Percentiles rank a stretch among this genome's conserved stretches.
Evolutionary conservation across 148 eudicot species (phyloP).

Genomic region (Vaccinium myrtillus): DNA sequence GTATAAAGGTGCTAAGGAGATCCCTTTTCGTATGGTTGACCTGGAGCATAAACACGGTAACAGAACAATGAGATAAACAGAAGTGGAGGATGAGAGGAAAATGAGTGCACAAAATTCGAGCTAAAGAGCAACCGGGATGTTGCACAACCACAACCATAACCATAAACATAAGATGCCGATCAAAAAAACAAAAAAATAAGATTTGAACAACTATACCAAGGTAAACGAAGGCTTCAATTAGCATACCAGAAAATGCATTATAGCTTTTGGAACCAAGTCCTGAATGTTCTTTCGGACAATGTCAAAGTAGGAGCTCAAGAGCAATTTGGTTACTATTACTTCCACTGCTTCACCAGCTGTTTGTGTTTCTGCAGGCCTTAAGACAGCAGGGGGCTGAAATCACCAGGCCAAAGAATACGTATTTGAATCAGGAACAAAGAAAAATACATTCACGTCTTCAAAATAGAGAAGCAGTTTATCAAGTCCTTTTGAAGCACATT

Average conservation of each 20-base stretch:
- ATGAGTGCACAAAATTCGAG: neutral
- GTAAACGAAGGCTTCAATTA: neutral
- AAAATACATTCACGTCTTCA: neutral
- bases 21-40: constrained; percentile 45
- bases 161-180: neutral
- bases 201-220: neutral
- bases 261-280: constrained; percentile 60
- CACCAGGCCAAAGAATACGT: neutral
- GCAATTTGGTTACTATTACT: constrained; percentile 42
- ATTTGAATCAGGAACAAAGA: neutral
- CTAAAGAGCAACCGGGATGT: neutral
- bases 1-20: constrained; percentile 24
- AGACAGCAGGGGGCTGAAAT: constrained; percentile 36
- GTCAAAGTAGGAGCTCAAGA: constrained; percentile 61
- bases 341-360: constrained; percentile 40
- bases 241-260: constrained; percentile 68
- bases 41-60: constrained; percentile 15
- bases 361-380: constrained; percentile 39
- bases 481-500: neutral
- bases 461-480: constrained; percentile 1
- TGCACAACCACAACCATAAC: neutral
- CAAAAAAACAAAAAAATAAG: neutral
- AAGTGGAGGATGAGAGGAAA: neutral
- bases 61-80: neutral
- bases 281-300: constrained; percentile 65